phyloP scores from a whole-genome alignment of 2,329 filamentous ascomycete species.

The Sordariomycetes sp. region DNA sequence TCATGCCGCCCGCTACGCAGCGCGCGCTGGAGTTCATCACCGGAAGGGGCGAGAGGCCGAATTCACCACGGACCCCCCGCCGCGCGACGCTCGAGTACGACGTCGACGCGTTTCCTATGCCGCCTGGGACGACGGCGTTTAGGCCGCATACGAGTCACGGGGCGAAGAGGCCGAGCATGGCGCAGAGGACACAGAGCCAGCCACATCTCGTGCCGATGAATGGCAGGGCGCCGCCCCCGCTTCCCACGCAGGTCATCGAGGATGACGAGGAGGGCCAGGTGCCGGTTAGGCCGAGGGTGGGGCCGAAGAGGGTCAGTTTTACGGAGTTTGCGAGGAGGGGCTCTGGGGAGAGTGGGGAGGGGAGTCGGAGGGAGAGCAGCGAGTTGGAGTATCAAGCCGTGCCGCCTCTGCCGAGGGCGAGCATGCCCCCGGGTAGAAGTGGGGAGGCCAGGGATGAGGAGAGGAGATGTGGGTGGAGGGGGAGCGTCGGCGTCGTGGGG shows the following conservation, averaged over 20 bases:
- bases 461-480: constrained; percentile 41
- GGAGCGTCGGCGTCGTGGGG: constrained; percentile 39
- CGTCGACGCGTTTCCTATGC: constrained; percentile 8
- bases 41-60: constrained; percentile 22
- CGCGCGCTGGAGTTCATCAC: constrained; percentile 37
- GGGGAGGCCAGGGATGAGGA: constrained; percentile 20
- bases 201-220: constrained; percentile 22
- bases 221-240: constrained; percentile 5
- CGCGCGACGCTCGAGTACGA: constrained; percentile 10
- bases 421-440: constrained; percentile 6
- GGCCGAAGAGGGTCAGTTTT: constrained; percentile 43
- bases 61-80: constrained; percentile 16
- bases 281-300: constrained; percentile 17
- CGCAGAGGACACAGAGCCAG: constrained; percentile 33
- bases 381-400: constrained; percentile 2
- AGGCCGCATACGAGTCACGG: constrained; percentile 43
- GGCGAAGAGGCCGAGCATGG: constrained; percentile 27
- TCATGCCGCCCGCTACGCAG: constrained; percentile 32
- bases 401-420: constrained; percentile 27
- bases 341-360: constrained; percentile 27
- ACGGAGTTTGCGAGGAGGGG: constrained; percentile 45
- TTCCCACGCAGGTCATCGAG: constrained; percentile 5
- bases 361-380: constrained; percentile 22
- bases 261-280: constrained; percentile 4
- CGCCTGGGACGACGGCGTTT: constrained; percentile 12